A percentile compares a stretch with the other conserved stretches of the same genome.
These are phyloP conservation scores for Helianthus tuberosus DNA, from an alignment of 129 eudicot genomes.

Conservation along the genomic window DNA sequence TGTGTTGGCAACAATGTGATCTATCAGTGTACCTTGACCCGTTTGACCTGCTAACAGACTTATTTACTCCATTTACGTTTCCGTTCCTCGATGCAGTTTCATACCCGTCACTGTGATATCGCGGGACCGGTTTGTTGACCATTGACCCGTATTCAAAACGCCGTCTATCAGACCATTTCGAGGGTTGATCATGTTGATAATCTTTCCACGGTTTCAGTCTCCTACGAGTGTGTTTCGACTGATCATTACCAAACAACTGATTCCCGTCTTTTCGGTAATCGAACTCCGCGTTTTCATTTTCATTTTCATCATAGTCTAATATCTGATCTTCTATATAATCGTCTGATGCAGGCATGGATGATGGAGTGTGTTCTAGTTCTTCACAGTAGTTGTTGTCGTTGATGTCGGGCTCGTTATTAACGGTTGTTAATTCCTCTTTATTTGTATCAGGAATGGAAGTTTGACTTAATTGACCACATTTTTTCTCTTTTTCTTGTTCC, in stretches of 20 bases:
- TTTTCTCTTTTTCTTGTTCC: constrained; percentile 72
- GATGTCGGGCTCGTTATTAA: constrained; percentile 45
- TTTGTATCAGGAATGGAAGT: constrained; percentile 22
- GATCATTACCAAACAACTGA: constrained; percentile 44
- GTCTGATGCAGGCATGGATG: constrained; percentile 48
- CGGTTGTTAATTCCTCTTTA: constrained; percentile 35
- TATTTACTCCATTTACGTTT: constrained; percentile 48
- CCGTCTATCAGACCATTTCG: constrained; percentile 62
- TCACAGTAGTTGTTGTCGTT: constrained; percentile 43
- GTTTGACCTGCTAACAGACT: constrained; percentile 59
- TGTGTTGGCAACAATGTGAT: constrained; percentile 49
- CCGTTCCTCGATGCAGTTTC: constrained; percentile 47
- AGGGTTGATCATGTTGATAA: constrained; percentile 38
- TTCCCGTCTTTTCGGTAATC: constrained; percentile 44
- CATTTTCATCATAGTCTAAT: constrained; percentile 42
- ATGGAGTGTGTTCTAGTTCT: constrained; percentile 57
- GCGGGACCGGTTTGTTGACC: constrained; percentile 50
- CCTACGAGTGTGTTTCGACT: constrained; percentile 48
- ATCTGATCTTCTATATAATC: constrained; percentile 40
- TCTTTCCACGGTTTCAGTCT: constrained; percentile 51
- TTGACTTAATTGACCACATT: constrained; percentile 39
- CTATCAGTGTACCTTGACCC: constrained; percentile 59
- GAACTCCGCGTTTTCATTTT: constrained; percentile 46
- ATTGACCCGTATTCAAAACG: constrained; percentile 49
- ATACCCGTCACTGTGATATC: constrained; percentile 52